A percentile compares a stretch with the other conserved stretches of the same genome.
phyloP scores from a whole-genome alignment of 495 filamentous ascomycete species.

The Hapsidospora chrysogenum region DNA sequence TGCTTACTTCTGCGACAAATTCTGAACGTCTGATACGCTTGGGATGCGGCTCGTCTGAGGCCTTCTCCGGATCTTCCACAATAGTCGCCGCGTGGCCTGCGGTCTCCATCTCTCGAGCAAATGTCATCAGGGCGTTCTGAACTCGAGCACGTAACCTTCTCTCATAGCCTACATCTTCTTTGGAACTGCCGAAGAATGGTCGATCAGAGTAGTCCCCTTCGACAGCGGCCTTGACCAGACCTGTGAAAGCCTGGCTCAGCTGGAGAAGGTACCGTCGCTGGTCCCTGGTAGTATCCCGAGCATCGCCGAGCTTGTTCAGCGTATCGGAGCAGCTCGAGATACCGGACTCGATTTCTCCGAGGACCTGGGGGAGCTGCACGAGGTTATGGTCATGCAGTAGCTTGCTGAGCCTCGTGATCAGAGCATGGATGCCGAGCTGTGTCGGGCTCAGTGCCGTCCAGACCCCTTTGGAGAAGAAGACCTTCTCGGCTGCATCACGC shows the following conservation, averaged over 20 bases:
- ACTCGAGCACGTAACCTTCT: slow-evolving; percentile 44
- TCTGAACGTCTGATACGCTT: slow-evolving; percentile 6
- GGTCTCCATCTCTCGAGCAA: slow-evolving; percentile 29
- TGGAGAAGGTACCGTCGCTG: slow-evolving; percentile 36
- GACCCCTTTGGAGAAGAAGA: slow-evolving; percentile 24
- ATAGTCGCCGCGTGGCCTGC: slow-evolving; percentile 29
- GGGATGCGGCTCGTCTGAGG: background rate
- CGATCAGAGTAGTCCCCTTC: slow-evolving; percentile 39
- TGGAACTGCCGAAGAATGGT: slow-evolving; percentile 39
- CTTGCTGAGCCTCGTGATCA: slow-evolving; percentile 36
- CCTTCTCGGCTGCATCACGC: slow-evolving; percentile 19
- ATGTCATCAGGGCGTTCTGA: slow-evolving; percentile 38
- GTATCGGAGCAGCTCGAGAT: slow-evolving; percentile 11
- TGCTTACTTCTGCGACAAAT: slow-evolving; percentile 16
- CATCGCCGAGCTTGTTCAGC: slow-evolving; percentile 30
- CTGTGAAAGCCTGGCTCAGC: slow-evolving; percentile 32
- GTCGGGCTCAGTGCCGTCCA: slow-evolving; percentile 19
- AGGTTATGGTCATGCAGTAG: slow-evolving; percentile 40
- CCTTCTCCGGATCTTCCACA: slow-evolving; percentile 1
- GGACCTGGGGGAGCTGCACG: slow-evolving; percentile 37
- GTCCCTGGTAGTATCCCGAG: slow-evolving; percentile 26
- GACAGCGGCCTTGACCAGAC: slow-evolving; percentile 29
- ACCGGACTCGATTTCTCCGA: slow-evolving; percentile 35
- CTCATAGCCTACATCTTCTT: slow-evolving; percentile 16
- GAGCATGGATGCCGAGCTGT: slow-evolving; percentile 25